phyloP scores from a whole-genome alignment of 192 early-diverging fungal genomes.

The Bifiguratus adelaidae region DNA sequence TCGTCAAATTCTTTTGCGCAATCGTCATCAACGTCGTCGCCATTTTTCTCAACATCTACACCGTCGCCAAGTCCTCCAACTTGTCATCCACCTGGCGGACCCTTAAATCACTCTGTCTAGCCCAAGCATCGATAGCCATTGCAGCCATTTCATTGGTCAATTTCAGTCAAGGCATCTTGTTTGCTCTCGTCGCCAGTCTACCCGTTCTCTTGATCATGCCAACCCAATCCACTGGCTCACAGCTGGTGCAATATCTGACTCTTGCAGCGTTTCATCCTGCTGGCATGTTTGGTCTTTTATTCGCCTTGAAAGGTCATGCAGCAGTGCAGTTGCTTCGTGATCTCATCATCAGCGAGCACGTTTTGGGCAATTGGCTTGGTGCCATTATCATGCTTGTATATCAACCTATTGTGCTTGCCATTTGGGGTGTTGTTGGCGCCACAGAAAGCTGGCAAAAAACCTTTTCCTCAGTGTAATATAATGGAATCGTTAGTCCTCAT shows the following conservation, averaged over 20 bases:
- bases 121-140: constrained; percentile 45
- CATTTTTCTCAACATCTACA: constrained; percentile 16
- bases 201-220: constrained; percentile 50
- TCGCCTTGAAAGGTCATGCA: too few species aligned
- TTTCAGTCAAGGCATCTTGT: constrained; percentile 53
- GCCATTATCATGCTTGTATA: too few species aligned
- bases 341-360: too few species aligned
- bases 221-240: constrained; percentile 2
- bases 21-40: not conserved
- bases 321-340: too few species aligned
- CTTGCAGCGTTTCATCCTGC: constrained; percentile 42
- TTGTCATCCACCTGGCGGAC: constrained; percentile 31
- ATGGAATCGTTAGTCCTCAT: too few species aligned
- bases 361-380: too few species aligned
- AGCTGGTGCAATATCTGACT: constrained; percentile 29
- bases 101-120: constrained; percentile 37
- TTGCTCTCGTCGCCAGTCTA: constrained; percentile 42
- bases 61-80: constrained; percentile 16
- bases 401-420: too few species aligned
- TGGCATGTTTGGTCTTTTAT: constrained; percentile 30
- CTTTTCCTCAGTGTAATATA: too few species aligned
- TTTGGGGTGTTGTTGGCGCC: too few species aligned
- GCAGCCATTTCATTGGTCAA: constrained; percentile 61
- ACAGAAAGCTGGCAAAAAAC: too few species aligned
- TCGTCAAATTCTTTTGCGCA: constrained; percentile 2